Percentiles rank a stretch among this genome's conserved stretches.
These are phyloP conservation scores for Alternaria postmessia DNA, from an alignment of 2,329 filamentous ascomycete genomes.

Conservation along the genomic window DNA sequence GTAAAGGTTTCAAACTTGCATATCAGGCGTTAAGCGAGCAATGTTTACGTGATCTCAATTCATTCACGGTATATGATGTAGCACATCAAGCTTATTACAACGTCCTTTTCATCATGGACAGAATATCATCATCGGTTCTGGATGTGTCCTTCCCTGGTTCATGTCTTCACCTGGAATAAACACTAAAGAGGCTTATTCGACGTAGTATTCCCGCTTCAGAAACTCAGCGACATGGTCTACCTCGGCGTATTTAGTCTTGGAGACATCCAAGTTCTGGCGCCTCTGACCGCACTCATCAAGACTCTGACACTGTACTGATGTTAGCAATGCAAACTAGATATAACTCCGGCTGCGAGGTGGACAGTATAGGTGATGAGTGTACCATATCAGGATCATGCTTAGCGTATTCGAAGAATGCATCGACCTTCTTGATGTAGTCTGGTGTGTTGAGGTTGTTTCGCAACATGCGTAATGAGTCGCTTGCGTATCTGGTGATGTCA, in stretches of 20 bases:
- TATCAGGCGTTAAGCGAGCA: conserved; percentile 1
- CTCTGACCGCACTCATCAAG: conserved; percentile 25
- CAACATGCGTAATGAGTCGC: conserved; percentile 22
- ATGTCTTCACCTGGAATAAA: neutral
- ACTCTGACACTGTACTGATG: conserved; percentile 26
- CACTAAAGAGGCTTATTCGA: conserved; percentile 2
- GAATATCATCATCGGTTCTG: neutral
- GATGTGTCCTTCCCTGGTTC: neutral
- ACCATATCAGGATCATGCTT: conserved; percentile 33
- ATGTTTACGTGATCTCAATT: neutral
- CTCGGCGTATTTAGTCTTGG: conserved; percentile 24
- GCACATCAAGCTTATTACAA: neutral
- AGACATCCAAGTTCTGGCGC: conserved; percentile 1
- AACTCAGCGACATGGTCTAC: conserved; percentile 26
- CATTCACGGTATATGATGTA: neutral
- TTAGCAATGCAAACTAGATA: neutral
- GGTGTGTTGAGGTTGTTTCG: conserved; percentile 4
- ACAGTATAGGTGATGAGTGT: neutral
- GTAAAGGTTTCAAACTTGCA: neutral
- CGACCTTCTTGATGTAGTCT: conserved; percentile 10
- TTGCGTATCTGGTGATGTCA: conserved; percentile 29
- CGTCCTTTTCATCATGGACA: neutral
- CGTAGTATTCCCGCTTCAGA: conserved; percentile 36
- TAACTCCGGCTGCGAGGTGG: neutral
- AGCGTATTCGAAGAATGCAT: conserved; percentile 35